phyloP scores from a whole-genome alignment of 2,329 filamentous ascomycete species.

The Botrytis pseudocinerea region DNA sequence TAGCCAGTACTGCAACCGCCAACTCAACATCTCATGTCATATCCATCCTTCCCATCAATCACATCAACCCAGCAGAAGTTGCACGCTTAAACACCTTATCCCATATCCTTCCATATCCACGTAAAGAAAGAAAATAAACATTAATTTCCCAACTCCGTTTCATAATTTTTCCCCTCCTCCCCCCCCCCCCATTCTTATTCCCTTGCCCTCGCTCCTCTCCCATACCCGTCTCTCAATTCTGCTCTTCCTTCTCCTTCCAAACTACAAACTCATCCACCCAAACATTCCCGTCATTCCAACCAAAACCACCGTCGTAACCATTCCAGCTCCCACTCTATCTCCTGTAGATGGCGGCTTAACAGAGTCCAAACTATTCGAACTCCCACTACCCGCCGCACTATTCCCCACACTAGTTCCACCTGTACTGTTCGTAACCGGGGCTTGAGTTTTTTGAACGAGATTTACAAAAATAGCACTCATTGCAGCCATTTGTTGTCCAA shows the following conservation, averaged over 20 bases:
- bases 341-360: constrained; percentile 40
- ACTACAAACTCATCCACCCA: constrained; percentile 42
- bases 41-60: constrained; percentile 1
- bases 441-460: constrained; percentile 39
- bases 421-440: constrained; percentile 38
- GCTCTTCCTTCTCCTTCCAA: not conserved
- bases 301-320: constrained; percentile 44
- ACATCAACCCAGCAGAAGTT: not conserved
- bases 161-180: too few species aligned
- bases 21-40: not conserved
- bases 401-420: constrained; percentile 43
- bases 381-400: constrained; percentile 32
- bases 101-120: not conserved
- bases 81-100: not conserved
- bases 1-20: not conserved
- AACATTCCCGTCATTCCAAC: constrained; percentile 40
- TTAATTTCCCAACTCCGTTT: constrained; percentile 14
- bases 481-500: constrained; percentile 71
- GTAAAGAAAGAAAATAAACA: not conserved
- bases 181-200: not conserved
- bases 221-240: not conserved
- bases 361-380: constrained; percentile 25
- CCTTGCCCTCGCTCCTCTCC: not conserved
- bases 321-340: constrained; percentile 47
- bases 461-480: constrained; percentile 58